Evolutionary conservation across 441 rosid species (phyloP).

Genomic region (Mallotus repandus): DNA sequence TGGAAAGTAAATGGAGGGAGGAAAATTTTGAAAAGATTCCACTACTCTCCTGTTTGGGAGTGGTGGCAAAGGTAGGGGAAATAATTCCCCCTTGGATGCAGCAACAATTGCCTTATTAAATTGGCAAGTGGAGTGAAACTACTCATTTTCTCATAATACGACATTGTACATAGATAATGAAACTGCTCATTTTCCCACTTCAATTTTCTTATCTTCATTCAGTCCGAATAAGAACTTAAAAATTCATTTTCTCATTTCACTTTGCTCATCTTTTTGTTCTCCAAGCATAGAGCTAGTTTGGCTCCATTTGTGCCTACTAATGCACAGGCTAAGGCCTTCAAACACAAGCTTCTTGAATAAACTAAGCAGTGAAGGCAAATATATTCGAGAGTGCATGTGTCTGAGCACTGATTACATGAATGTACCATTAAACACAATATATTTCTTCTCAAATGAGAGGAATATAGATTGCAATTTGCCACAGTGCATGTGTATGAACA

Average conservation of each 20-base stretch:
- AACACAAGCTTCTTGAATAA: not conserved
- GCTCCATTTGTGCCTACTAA: not conserved
- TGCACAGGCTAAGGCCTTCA: not conserved
- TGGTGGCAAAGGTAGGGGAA: not conserved
- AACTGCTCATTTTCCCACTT: not conserved
- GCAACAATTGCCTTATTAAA: not conserved
- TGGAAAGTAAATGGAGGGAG: not conserved
- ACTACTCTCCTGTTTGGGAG: not conserved
- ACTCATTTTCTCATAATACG: not conserved
- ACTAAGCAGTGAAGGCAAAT: too few species aligned
- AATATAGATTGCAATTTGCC: too few species aligned
- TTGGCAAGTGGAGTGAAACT: not conserved
- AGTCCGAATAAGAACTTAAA: not conserved
- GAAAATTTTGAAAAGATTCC: not conserved
- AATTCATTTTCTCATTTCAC: not conserved
- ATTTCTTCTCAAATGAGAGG: too few species aligned
- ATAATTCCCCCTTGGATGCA: not conserved
- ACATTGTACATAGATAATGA: not conserved
- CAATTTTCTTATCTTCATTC: not conserved
- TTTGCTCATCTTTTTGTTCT: too few species aligned
- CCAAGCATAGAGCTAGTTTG: too few species aligned
- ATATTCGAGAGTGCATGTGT: too few species aligned
- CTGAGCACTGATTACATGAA: too few species aligned
- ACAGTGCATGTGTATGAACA: not conserved
- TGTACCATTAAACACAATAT: too few species aligned